Conservation (phyloP, 768 basidiomycete genomes). For the Leucocoprinus leucothites region DNA sequence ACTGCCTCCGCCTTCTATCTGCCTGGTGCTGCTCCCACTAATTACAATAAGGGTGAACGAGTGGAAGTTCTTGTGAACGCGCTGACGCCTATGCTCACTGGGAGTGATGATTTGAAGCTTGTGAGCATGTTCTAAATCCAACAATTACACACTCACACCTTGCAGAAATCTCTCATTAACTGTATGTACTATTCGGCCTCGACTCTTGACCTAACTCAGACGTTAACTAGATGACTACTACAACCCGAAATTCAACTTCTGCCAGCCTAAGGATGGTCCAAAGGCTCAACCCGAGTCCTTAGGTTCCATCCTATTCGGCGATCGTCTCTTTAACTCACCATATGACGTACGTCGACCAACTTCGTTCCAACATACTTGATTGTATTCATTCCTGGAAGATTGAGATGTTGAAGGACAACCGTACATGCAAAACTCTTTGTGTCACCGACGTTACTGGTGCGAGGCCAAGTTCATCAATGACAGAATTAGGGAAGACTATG, state of each 20-base stretch:
- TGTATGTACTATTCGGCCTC: slow-evolving; percentile 44
- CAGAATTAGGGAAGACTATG: slow-evolving; percentile 89
- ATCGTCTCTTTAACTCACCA: slow-evolving; percentile 88
- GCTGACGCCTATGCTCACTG: slow-evolving; percentile 79
- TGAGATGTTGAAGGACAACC: slow-evolving; percentile 74
- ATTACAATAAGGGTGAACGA: slow-evolving; percentile 69
- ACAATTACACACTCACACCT: background rate
- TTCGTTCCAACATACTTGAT: background rate
- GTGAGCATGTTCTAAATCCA: slow-evolving; percentile 38
- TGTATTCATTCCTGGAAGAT: slow-evolving; percentile 44
- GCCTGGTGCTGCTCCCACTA: slow-evolving; percentile 85
- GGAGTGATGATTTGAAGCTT: slow-evolving; percentile 67
- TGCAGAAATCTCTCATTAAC: slow-evolving; percentile 87
- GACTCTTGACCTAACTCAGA: background rate
- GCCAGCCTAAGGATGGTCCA: slow-evolving; percentile 71
- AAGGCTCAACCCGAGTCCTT: slow-evolving; percentile 78
- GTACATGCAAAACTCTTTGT: slow-evolving; percentile 78
- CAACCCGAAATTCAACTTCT: slow-evolving; percentile 82
- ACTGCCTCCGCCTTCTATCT: slow-evolving; percentile 70
- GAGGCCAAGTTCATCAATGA: slow-evolving; percentile 90
- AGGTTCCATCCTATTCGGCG: slow-evolving; percentile 95
- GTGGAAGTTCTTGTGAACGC: slow-evolving; percentile 87
- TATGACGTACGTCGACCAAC: slow-evolving; percentile 63
- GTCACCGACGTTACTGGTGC: slow-evolving; percentile 48
- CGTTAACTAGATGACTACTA: slow-evolving; percentile 82